Conservation (phyloP, 2,329 filamentous ascomycete species). For the Gliomastix tumulicola region DNA sequence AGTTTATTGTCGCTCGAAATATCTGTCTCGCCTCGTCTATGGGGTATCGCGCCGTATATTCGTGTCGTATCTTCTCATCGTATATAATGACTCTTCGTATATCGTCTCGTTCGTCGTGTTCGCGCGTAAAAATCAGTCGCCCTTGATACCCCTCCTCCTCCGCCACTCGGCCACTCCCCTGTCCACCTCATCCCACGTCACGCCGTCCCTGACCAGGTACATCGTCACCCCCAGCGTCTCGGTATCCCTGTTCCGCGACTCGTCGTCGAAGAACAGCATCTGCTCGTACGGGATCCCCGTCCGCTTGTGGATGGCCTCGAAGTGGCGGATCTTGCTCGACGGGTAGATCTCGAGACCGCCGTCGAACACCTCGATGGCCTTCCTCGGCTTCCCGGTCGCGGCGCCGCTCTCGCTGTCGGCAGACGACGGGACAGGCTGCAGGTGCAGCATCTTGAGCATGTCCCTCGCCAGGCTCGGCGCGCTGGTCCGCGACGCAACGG, state of each 20-base stretch:
- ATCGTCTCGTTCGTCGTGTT: no score
- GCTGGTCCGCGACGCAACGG: constrained; percentile 72
- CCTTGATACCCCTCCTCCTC: constrained; percentile 60
- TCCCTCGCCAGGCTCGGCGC: constrained; percentile 75
- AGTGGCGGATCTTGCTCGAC: constrained; percentile 78
- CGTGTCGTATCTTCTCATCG: no score
- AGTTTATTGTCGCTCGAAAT: no score
- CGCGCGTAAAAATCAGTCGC: no score
- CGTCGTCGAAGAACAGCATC: constrained; percentile 96
- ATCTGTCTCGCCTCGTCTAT: no score
- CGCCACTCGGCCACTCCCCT: constrained; percentile 77
- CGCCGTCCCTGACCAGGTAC: constrained; percentile 72
- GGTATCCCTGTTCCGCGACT: constrained; percentile 79
- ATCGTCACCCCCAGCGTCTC: constrained; percentile 75
- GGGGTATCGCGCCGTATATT: no score
- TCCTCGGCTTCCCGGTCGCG: constrained; percentile 6
- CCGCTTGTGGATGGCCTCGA: constrained; percentile 63
- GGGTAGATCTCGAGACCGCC: constrained; percentile 63
- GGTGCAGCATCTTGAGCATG: constrained; percentile 68
- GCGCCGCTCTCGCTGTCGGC: constrained; percentile 10
- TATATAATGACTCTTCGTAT: no score
- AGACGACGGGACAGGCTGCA: constrained; percentile 27
- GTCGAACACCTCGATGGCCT: constrained; percentile 48
- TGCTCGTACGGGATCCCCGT: constrained; percentile 70
- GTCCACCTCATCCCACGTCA: constrained; percentile 71